phyloP scores from a whole-genome alignment of 2,329 filamentous ascomycete species.

The Myriosclerotinia curreyana region DNA sequence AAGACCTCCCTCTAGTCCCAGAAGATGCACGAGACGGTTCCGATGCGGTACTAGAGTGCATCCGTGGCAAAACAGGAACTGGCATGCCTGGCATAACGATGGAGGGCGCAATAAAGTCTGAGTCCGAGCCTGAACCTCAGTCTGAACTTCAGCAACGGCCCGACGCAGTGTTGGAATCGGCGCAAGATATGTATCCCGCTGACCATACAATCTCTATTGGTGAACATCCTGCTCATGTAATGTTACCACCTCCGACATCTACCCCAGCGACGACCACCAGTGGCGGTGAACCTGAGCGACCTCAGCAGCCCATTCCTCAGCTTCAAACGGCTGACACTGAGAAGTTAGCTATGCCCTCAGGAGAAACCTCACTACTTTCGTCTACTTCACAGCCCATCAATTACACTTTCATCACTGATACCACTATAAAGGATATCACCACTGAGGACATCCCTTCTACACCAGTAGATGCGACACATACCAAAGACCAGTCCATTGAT shows the following conservation, averaged over 20 bases:
- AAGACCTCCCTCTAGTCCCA: slow-evolving; percentile 21
- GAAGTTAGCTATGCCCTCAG: neutral
- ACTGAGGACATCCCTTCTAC: neutral
- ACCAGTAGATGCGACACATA: neutral
- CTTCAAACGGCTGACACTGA: neutral
- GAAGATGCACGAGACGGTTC: slow-evolving; percentile 6
- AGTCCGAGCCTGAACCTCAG: neutral
- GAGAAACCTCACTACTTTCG: neutral
- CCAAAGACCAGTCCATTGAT: neutral
- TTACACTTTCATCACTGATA: neutral
- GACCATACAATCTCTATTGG: neutral
- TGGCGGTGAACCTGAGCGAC: neutral
- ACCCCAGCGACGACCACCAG: neutral
- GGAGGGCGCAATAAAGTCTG: neutral
- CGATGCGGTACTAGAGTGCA: neutral
- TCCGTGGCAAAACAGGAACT: neutral
- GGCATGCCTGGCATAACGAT: neutral
- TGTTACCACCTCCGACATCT: neutral
- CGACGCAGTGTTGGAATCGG: neutral
- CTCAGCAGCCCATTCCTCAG: neutral
- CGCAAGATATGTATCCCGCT: neutral
- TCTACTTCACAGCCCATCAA: neutral
- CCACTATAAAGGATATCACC: neutral
- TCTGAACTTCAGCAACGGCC: neutral
- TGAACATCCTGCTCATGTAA: neutral